Percentiles rank a stretch among this genome's conserved stretches.
phyloP scores from a whole-genome alignment of 305 asterid genomes.

The Rubia peregrina region DNA sequence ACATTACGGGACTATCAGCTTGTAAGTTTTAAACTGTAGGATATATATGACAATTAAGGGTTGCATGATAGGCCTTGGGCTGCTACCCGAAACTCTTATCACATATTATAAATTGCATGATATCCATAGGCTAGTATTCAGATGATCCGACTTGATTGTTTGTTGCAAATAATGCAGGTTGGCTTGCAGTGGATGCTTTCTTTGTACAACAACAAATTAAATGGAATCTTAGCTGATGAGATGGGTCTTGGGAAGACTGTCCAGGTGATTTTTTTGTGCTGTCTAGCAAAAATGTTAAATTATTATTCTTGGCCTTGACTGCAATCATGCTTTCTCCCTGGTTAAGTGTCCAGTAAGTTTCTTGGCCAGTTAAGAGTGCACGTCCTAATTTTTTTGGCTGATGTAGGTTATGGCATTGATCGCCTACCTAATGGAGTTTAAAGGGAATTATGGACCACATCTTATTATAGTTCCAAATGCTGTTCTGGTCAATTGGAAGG shows the following conservation, averaged over 20 bases:
- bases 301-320: neutral
- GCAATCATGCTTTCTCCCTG: neutral
- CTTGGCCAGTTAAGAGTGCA: slow-evolving; percentile 9
- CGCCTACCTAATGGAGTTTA: slow-evolving; percentile 97
- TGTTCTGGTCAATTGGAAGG: slow-evolving; percentile 99
- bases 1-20: slow-evolving; percentile 95
- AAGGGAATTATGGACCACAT: slow-evolving; percentile 99
- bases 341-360: neutral
- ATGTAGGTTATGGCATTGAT: slow-evolving; percentile 88
- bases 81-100: neutral
- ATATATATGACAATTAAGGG: slow-evolving; percentile 12
- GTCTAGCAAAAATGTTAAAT: neutral
- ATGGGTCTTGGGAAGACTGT: slow-evolving; percentile 99
- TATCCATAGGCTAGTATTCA: slow-evolving; percentile 19
- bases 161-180: slow-evolving; percentile 54
- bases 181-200: slow-evolving; percentile 99
- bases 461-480: slow-evolving; percentile 99
- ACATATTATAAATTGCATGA: neutral
- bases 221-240: slow-evolving; percentile 99
- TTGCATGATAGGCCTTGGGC: slow-evolving; percentile 10
- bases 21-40: slow-evolving; percentile 42
- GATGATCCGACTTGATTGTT: slow-evolving; percentile 22
- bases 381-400: slow-evolving; percentile 17
- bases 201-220: slow-evolving; percentile 87
- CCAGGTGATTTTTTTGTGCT: slow-evolving; percentile 45